phyloP scores from a whole-genome alignment of 768 basidiomycete genomes.

The Amanita exitialis region DNA sequence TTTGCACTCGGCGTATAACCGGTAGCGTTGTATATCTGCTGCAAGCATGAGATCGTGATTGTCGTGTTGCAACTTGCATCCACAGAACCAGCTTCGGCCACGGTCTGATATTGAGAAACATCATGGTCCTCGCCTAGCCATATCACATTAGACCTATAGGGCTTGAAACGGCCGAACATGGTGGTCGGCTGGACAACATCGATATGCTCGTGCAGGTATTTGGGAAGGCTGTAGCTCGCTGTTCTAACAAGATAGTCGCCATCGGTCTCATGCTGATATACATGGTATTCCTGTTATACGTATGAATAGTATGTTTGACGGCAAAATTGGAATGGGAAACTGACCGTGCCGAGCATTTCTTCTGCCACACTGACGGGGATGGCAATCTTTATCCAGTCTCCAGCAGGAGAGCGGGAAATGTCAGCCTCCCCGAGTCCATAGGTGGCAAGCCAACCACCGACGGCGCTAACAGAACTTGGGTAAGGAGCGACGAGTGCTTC shows the following conservation, averaged over 20 bases:
- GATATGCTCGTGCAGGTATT: conserved; percentile 43
- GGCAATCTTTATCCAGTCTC: conserved; percentile 59
- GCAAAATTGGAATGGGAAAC: neutral
- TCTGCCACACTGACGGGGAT: conserved; percentile 51
- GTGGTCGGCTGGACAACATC: conserved; percentile 66
- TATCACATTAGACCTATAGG: conserved; percentile 31
- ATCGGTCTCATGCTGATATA: conserved; percentile 37
- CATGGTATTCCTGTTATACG: conserved; percentile 30
- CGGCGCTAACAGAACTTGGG: conserved; percentile 38
- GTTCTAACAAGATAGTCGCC: conserved; percentile 51
- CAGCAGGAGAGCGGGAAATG: conserved; percentile 42
- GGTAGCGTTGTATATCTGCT: conserved; percentile 42
- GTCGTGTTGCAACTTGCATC: conserved; percentile 38
- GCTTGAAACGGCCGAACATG: conserved; percentile 45
- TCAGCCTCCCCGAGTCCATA: conserved; percentile 41
- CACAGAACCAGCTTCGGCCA: conserved; percentile 24
- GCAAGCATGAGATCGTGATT: conserved; percentile 43
- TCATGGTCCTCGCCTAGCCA: conserved; percentile 12
- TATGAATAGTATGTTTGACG: neutral
- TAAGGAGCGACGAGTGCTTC: conserved; percentile 54
- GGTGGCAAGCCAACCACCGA: conserved; percentile 50
- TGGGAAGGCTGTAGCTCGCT: conserved; percentile 54
- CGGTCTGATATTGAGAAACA: conserved; percentile 14
- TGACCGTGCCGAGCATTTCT: conserved; percentile 53
- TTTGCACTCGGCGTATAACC: conserved; percentile 32